These are phyloP conservation scores for Marasmius fiardii DNA, from an alignment of 1,284 basidiomycete genomes.

Conservation along the genomic window DNA sequence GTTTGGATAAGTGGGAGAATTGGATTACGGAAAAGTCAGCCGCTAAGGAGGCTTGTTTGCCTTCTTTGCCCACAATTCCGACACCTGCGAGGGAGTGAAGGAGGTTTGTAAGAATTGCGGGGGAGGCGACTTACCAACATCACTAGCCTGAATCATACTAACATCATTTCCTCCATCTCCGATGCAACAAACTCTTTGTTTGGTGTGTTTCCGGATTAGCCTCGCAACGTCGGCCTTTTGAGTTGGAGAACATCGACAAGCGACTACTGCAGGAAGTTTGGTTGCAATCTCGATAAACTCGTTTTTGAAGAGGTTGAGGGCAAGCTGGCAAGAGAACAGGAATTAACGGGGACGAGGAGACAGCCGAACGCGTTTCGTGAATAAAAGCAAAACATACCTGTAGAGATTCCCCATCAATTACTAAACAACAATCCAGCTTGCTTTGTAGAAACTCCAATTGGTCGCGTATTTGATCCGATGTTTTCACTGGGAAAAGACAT, in stretches of 20 bases:
- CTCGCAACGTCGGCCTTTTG: conserved; percentile 98
- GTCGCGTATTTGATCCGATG: conserved; percentile 78
- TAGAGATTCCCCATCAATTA: conserved; percentile 98
- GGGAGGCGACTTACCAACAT: conserved; percentile 68
- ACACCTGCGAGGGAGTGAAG: conserved; percentile 55
- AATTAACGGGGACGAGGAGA: conserved; percentile 32
- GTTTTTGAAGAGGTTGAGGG: conserved; percentile 84
- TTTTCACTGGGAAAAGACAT: conserved; percentile 58
- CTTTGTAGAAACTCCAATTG: conserved; percentile 94
- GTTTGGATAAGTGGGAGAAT: conserved; percentile 92
- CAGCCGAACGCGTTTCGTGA: too few species aligned
- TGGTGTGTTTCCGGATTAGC: conserved; percentile 86
- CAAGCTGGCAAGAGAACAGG: conserved; percentile 52
- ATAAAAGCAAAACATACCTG: conserved; percentile 37
- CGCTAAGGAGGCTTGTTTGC: conserved; percentile 95
- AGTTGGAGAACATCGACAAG: conserved; percentile 97
- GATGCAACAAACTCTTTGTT: conserved; percentile 96
- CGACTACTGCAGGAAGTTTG: conserved; percentile 94
- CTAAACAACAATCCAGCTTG: conserved; percentile 95
- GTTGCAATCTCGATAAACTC: conserved; percentile 97
- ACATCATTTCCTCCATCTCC: conserved; percentile 96
- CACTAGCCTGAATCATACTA: conserved; percentile 94
- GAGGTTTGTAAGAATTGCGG: background rate
- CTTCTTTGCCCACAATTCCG: conserved; percentile 98
- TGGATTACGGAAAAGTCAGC: conserved; percentile 98